Base-by-base conservation (phyloP, 2,329 filamentous ascomycete species). In the Didymella glomerata region DNA sequence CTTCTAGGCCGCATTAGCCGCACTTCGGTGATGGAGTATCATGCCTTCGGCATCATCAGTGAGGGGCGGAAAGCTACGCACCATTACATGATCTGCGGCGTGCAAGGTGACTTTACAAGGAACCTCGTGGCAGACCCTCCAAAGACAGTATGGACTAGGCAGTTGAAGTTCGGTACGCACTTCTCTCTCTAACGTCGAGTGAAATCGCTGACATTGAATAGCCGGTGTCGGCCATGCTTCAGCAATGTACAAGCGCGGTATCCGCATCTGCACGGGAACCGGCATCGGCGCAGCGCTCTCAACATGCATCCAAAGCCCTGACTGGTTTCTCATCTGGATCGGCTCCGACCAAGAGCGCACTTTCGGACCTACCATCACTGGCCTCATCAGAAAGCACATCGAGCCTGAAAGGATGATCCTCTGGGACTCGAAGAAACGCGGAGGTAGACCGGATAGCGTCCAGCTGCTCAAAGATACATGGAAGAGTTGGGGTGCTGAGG, bases 311-410 rank as follows among this genome's bases (percentile, higher is more conserved):
- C 73, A 76, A 48, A 68, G 62, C 14, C 70, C 70, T 9, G 65
- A 76, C 57, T 76, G 73, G 73, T 76, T 76, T 48, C 61, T 76
- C 14, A 76, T 76, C 48, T 76, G 73, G 73, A 76, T 76, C 36
- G 73, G 73, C 13, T 75, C 72, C 4, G 72, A 76, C 44, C 73
- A 76, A 54, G 73, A 76, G 42, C 62, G 65, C 40, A 76, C 73
- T 0, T 76, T 76, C 28, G 73, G 73, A 9, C 73, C 73, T 3
- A 76, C 72, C 4, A 70, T 76, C 18, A 63, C 71, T 2, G 67
- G 69, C 11, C 63, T 76, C 16, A 75, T 76, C 36, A 65, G 66
- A 47, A 69, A 71, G 45, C 56, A 74, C 53, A 76, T 76, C 18
- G 70, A 73, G 49, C 73, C 73, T 5, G 73, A 75, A 59, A 62